Evolutionary conservation across 176 grass and related monocot genomes (phyloP), one percentile per base, ranked within the genome.

Genomic region (Saccharum officinarum): DNA sequence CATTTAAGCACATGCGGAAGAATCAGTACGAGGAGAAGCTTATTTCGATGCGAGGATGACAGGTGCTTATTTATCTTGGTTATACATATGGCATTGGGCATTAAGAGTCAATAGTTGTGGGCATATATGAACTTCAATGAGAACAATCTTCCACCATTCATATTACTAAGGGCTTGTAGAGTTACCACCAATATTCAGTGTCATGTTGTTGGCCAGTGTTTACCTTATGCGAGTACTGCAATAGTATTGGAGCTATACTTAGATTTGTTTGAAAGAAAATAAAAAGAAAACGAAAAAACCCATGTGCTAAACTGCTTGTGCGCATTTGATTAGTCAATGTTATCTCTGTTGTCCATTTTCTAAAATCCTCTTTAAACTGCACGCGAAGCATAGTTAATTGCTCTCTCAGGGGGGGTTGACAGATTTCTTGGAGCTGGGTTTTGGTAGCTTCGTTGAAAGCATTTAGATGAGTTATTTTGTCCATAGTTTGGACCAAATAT

Each of bases 21-120:
- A 99, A 99, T 87, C 97, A 99, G 76, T 99, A 99, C 64, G 97
- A 99, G 87, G 97, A 99, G n/a, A 81, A 99, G 97, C 85, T 90
- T 99, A 67, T 99, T 99, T 91, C 88, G 93, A 92, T 99, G 97
- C 4, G 97, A 99, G 90, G 97, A 99, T 84, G 97, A 99, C 86
- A 94, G 97, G 97, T 99, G 46, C 64, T 44, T 11, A 74, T 75
- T 67, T 83, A 34, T 82, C 17, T 77, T 84, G 28, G 12, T 49
- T 62, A 50, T 41, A 63, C 41, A 73, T 39, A 68, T 79, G 33
- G 33, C 39, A 23, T 68, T 54, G 50, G 50, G 50, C 50, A 54
- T 54, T 54, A 20, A 54, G 17, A 54, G 6, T 54, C 50, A 20
- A 62, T 83, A 60, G 2, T 62, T 59, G 33, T 72, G 38, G 4